phyloP scores from a whole-genome alignment of 306 rosid species.

The Lathyrus sativus region DNA sequence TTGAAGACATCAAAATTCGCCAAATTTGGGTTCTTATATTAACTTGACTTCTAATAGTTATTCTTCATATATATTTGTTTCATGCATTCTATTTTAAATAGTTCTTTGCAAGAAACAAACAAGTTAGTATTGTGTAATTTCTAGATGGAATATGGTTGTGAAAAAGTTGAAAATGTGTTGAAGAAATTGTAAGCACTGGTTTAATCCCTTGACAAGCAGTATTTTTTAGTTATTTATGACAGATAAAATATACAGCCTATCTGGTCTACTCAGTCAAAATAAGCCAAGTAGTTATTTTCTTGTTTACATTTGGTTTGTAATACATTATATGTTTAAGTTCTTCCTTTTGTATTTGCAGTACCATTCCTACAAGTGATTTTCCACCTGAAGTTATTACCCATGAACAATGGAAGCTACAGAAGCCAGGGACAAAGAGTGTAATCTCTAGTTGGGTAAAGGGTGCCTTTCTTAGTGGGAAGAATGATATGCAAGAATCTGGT shows the following conservation, averaged over 20 bases:
- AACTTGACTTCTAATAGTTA: background rate
- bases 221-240: background rate
- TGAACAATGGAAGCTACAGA: constrained; percentile 73
- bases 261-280: constrained; percentile 15
- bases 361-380: constrained; percentile 54
- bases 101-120: constrained; percentile 18
- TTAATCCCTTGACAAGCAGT: background rate
- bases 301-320: background rate
- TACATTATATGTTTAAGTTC: constrained; percentile 19
- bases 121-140: background rate
- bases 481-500: constrained; percentile 63
- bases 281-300: constrained; percentile 4
- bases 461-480: constrained; percentile 65
- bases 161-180: constrained; percentile 14
- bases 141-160: constrained; percentile 3
- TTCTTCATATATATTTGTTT: constrained; percentile 26
- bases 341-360: constrained; percentile 46
- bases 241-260: constrained; percentile 1
- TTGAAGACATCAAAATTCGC: background rate
- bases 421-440: constrained; percentile 61
- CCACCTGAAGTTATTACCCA: constrained; percentile 76
- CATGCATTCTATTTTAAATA: constrained; percentile 4
- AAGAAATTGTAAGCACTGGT: constrained; percentile 11
- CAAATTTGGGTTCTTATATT: background rate
- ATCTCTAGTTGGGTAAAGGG: constrained; percentile 76